phyloP scores from a whole-genome alignment of 805 yeast genomes.

The Candida lessepsii region DNA sequence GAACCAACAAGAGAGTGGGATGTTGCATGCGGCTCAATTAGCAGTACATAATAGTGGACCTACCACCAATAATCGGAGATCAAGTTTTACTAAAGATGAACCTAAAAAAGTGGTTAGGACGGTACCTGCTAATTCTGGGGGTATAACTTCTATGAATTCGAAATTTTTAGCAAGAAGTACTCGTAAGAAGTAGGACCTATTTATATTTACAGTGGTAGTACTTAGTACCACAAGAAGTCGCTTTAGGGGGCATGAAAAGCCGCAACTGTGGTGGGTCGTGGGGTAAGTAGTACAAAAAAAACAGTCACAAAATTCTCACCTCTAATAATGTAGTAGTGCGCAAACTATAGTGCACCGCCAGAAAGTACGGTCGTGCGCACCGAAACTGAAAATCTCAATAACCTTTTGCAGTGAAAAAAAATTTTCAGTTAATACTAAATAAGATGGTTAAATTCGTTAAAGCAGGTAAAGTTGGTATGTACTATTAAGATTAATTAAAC shows the following conservation, averaged over 20 bases:
- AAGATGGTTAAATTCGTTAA: conserved; percentile 98
- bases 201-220: background rate
- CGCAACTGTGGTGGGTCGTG: no score
- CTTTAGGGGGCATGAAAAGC: no score
- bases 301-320: conserved; percentile 4
- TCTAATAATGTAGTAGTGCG: conserved; percentile 4
- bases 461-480: conserved; percentile 99
- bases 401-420: conserved; percentile 13
- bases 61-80: conserved; percentile 25
- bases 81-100: conserved; percentile 38
- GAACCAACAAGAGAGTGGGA: conserved; percentile 23
- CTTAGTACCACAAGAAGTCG: no score
- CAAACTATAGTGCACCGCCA: background rate
- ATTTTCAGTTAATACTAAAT: conserved; percentile 11
- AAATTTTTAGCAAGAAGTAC: conserved; percentile 58
- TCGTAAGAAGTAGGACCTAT: conserved; percentile 34
- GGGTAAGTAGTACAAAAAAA: background rate
- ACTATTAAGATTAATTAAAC: conserved; percentile 16
- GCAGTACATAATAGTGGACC: conserved; percentile 37
- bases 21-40: conserved; percentile 44
- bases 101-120: conserved; percentile 3
- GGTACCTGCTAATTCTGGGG: conserved; percentile 3
- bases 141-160: conserved; percentile 58
- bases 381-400: conserved; percentile 3
- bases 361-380: background rate